Evolutionary conservation across 108 stramenopile genomes (phyloP), one percentile per base, ranked within the genome.

Genomic region (Cylindrotheca fusiformis): DNA sequence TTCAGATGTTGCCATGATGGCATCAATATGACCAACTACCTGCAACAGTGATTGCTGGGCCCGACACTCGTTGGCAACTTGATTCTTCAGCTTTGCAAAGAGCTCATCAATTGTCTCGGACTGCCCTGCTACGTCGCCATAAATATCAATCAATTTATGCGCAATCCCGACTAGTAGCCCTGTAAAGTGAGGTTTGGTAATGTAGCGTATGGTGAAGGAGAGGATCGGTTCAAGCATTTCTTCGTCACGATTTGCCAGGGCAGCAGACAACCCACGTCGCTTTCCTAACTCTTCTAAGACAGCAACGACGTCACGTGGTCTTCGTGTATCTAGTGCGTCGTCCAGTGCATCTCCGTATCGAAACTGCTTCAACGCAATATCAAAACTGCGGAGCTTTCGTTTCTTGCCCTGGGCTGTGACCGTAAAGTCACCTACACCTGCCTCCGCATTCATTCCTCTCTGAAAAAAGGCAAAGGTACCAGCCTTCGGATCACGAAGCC

Each of bases 291-390:
- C 95, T 75, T 95, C 95, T 20, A 95, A 67, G 0, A 93, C 88
- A 27, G 86, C 87, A 44, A 89, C 74, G 27, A 95, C 81, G 58
- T 72, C 65, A 56, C 73, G 66, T 52, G 91, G 86, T 54, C 90
- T 74, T 18, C 89, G 71, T 6, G 86, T 75, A 6, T 60, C 75
- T 46, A 96, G 61, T 4, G 85, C 95, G 52, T 86, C 80, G 52
- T 96, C 92, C 31, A 96, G 67, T 6, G 95, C 95, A 68, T 92
- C 90, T 12, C 83, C 86, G 65, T 94, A 96, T n/a, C 87, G 78
- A 74, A 96, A 96, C 71, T 91, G 76, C 58, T 85, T 88, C 20
- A 93, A 54, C 27, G 83, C 60, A 20, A 64, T 22, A 76, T 96
- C 91, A 65, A 82, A 96, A 22, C 81, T 72, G 31, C 79, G 67